A percentile compares a stretch with the other conserved stretches of the same genome.
Evolutionary conservation across 176 grass and related monocot genomes (phyloP).

Genomic region (Alloteropsis semialata): DNA sequence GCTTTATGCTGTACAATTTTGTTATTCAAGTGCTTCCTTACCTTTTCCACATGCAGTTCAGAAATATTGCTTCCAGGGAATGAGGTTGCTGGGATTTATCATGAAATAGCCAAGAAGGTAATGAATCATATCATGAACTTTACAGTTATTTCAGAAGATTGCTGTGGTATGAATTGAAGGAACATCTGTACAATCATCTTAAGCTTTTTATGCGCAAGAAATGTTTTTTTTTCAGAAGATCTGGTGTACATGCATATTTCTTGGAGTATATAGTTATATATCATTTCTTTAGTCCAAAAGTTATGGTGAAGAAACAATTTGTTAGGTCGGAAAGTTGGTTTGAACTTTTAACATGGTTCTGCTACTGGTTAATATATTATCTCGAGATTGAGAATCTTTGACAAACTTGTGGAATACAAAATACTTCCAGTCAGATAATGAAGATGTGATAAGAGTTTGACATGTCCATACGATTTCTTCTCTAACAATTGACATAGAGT

Average conservation of each 20-base stretch:
- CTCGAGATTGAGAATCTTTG: background rate
- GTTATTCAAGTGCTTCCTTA: conserved; percentile 9
- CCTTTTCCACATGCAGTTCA: conserved; percentile 54
- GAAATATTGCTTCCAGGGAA: conserved; percentile 81
- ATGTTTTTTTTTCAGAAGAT: background rate
- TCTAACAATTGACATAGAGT: background rate
- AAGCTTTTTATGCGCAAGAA: background rate
- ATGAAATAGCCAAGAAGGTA: conserved; percentile 83
- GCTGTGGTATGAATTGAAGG: background rate
- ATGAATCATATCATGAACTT: conserved; percentile 2
- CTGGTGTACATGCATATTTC: background rate
- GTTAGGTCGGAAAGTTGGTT: conserved; percentile 10
- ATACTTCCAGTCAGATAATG: conserved; percentile 2
- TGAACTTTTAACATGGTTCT: conserved; percentile 10
- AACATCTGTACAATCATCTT: background rate
- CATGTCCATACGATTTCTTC: conserved; percentile 6
- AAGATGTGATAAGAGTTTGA: conserved; percentile 1
- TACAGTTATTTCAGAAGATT: conserved; percentile 13
- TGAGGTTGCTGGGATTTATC: conserved; percentile 84
- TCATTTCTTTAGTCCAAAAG: background rate
- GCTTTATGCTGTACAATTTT: background rate
- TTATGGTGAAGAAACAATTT: background rate
- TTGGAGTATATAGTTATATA: background rate
- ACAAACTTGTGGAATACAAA: background rate
- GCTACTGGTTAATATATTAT: background rate